These are phyloP conservation scores for rapeseed (Brassica napus) DNA, from an alignment of 345 rosid species.

Conservation along the genomic window DNA sequence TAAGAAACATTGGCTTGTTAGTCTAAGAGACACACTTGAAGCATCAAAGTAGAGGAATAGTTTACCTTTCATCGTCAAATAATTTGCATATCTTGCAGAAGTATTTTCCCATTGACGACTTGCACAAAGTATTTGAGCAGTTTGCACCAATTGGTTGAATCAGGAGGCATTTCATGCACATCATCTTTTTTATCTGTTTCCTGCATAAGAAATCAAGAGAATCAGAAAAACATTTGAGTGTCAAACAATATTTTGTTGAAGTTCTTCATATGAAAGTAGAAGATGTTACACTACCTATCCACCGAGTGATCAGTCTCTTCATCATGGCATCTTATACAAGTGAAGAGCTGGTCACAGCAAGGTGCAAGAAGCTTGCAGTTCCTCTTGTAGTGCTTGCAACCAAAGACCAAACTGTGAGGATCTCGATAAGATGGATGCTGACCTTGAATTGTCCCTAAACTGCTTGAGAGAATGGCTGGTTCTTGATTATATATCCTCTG, in stretches of 20 bases:
- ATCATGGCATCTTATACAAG: constrained; percentile 83
- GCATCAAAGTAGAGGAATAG: not conserved
- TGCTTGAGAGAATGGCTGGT: constrained; percentile 41
- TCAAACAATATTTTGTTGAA: not conserved
- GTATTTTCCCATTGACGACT: constrained; percentile 70
- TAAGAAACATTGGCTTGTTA: constrained; percentile 9
- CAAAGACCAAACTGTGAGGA: constrained; percentile 56
- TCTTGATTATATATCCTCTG: constrained; percentile 48
- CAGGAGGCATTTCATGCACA: constrained; percentile 77
- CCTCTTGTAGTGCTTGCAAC: constrained; percentile 83
- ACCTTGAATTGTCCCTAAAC: constrained; percentile 49
- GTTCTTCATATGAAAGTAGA: not conserved
- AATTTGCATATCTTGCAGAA: constrained; percentile 80
- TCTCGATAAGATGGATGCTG: constrained; percentile 67
- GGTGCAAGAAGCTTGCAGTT: constrained; percentile 77
- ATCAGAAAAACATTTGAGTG: not conserved
- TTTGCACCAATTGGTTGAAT: constrained; percentile 68
- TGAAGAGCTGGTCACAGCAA: constrained; percentile 69
- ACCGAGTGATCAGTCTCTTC: constrained; percentile 78
- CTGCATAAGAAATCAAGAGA: constrained; percentile 40
- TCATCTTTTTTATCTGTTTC: constrained; percentile 77
- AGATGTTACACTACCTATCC: constrained; percentile 57
- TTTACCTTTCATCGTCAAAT: constrained; percentile 75
- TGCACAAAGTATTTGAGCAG: constrained; percentile 62
- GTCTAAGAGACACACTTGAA: not conserved